Evolutionary conservation across 2,329 filamentous ascomycete genomes (phyloP).

Genomic region (Beauveria sp.): DNA sequence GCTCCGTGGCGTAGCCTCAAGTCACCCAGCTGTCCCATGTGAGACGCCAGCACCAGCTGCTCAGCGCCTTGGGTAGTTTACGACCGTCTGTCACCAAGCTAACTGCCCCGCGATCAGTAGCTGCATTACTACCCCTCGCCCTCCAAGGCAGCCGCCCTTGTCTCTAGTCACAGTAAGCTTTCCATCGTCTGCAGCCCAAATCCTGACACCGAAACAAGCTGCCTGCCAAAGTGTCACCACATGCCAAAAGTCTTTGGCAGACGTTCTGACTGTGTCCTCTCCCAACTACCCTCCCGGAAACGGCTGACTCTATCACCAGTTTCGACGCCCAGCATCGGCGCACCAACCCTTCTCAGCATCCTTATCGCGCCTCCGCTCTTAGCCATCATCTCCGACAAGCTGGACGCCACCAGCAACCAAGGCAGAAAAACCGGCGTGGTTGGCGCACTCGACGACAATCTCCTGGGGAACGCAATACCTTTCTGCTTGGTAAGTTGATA

Average conservation of each 20-base stretch:
- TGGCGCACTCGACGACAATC: not conserved
- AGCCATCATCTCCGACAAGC: not conserved
- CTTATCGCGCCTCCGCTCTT: constrained; percentile 1
- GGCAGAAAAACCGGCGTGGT: not conserved
- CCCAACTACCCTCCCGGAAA: not conserved
- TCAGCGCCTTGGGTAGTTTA: not conserved
- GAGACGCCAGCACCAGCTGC: constrained; percentile 2
- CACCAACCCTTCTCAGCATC: not conserved
- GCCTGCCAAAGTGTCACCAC: not conserved
- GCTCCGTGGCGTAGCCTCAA: not conserved
- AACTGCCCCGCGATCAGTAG: not conserved
- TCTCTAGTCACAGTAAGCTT: not conserved
- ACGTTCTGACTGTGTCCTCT: not conserved
- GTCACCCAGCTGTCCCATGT: constrained; percentile 4
- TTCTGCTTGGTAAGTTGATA: not conserved
- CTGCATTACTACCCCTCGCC: not conserved
- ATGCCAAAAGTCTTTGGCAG: not conserved
- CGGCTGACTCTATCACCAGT: not conserved
- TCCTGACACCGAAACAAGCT: not conserved
- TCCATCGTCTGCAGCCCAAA: not conserved
- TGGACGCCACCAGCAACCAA: not conserved
- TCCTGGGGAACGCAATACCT: not conserved
- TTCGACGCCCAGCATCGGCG: not conserved
- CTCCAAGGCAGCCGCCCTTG: not conserved
- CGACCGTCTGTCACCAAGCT: not conserved